Evolutionary conservation across 176 grass and related monocot species (phyloP).

Genomic region (Poa annua): DNA sequence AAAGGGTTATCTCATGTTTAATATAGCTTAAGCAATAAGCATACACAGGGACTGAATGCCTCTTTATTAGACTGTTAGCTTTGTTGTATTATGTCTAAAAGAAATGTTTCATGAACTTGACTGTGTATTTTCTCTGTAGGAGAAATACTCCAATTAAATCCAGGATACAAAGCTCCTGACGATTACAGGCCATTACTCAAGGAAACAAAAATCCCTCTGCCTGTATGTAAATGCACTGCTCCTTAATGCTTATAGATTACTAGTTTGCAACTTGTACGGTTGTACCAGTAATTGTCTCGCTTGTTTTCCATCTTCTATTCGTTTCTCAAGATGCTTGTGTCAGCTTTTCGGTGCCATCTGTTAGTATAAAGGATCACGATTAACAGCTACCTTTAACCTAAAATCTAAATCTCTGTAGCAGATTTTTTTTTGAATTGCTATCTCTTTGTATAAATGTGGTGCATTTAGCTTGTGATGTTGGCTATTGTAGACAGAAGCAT

Average conservation of each 20-base stretch:
- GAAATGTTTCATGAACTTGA: slow-evolving; percentile 22
- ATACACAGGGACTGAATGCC: slow-evolving; percentile 5
- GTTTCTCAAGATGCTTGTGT: slow-evolving; percentile 7
- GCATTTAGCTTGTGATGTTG: slow-evolving; percentile 37
- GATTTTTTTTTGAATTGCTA: not conserved
- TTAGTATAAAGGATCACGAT: not conserved
- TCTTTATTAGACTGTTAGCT: slow-evolving; percentile 15
- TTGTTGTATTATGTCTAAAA: slow-evolving; percentile 11
- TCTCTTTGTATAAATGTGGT: slow-evolving; percentile 19
- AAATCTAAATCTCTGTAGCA: not conserved
- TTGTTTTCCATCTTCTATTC: slow-evolving; percentile 19
- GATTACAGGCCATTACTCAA: slow-evolving; percentile 89
- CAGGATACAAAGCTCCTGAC: slow-evolving; percentile 77
- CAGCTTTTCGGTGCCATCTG: slow-evolving; percentile 16
- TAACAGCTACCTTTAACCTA: not conserved
- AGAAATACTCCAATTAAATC: slow-evolving; percentile 79
- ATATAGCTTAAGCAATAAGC: slow-evolving; percentile 28
- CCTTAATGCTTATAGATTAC: slow-evolving; percentile 23
- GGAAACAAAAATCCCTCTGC: slow-evolving; percentile 81
- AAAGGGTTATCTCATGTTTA: slow-evolving; percentile 15
- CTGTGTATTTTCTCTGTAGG: slow-evolving; percentile 55
- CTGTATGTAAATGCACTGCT: slow-evolving; percentile 51
- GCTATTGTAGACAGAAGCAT: slow-evolving; percentile 60
- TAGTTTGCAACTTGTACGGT: slow-evolving; percentile 42
- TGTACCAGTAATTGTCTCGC: slow-evolving; percentile 23